phyloP scores from a whole-genome alignment of 768 basidiomycete species.

The Leccinum uliginosum region DNA sequence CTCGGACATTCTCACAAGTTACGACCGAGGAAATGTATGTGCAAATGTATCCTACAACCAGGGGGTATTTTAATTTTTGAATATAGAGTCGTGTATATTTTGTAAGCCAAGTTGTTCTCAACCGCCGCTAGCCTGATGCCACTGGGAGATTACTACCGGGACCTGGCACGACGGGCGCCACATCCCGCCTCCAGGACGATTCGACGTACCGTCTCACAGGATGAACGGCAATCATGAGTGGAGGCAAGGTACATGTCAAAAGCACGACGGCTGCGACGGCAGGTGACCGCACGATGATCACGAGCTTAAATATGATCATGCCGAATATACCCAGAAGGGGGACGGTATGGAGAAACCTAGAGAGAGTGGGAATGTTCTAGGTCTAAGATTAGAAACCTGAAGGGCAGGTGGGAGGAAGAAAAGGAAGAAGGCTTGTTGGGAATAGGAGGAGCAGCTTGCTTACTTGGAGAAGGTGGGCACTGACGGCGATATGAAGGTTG shows the following conservation, averaged over 20 bases:
- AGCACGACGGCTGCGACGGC: constrained; percentile 13
- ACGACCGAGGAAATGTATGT: neutral
- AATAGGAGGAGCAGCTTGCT: neutral
- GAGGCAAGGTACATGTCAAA: constrained; percentile 19
- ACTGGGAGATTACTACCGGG: neutral
- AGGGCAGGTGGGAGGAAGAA: too few relatives aligned
- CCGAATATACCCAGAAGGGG: constrained; percentile 25
- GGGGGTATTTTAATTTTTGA: neutral
- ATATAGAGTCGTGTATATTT: neutral
- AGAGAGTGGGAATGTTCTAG: constrained; percentile 14
- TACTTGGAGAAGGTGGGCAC: constrained; percentile 18
- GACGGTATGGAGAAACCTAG: constrained; percentile 21
- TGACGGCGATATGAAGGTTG: constrained; percentile 22
- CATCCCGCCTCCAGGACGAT: neutral
- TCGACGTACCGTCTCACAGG: constrained; percentile 5
- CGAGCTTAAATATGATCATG: constrained; percentile 18
- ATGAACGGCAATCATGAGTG: constrained; percentile 10
- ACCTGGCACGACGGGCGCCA: neutral
- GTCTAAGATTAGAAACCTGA: neutral
- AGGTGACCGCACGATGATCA: constrained; percentile 20
- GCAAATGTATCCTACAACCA: neutral
- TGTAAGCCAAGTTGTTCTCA: neutral
- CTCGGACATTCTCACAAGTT: neutral
- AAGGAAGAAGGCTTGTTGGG: neutral
- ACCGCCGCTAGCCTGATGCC: neutral